Conservation (phyloP, 495 filamentous ascomycete genomes). For the Geoglossum glabrum region DNA sequence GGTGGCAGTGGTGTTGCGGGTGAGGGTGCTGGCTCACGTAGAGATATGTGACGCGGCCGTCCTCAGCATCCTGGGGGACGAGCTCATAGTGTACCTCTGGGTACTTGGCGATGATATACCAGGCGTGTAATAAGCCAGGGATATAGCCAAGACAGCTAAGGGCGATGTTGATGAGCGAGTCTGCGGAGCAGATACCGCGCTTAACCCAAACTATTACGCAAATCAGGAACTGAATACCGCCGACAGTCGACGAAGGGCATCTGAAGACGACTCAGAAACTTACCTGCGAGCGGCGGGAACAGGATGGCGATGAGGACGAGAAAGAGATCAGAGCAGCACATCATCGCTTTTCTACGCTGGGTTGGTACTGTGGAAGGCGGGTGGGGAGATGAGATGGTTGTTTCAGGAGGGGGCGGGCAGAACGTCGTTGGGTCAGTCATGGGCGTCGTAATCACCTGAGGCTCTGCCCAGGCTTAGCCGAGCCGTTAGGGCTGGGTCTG, state of each 20-base stretch:
- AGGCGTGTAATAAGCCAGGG: constrained; percentile 82
- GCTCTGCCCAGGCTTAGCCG: neutral
- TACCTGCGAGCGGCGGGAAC: constrained; percentile 86
- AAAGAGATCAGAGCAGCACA: constrained; percentile 71
- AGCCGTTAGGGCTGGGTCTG: neutral
- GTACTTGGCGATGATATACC: constrained; percentile 92
- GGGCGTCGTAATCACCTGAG: neutral
- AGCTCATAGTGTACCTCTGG: constrained; percentile 49
- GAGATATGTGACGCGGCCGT: constrained; percentile 20
- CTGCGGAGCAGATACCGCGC: constrained; percentile 75
- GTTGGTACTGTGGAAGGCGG: neutral
- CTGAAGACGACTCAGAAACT: constrained; percentile 14
- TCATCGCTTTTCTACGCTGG: constrained; percentile 11
- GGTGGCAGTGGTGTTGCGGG: constrained; percentile 7
- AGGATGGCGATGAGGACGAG: constrained; percentile 73
- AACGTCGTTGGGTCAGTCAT: neutral
- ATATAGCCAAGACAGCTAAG: constrained; percentile 78
- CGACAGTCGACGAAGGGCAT: neutral
- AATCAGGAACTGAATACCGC: neutral
- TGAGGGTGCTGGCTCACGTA: constrained; percentile 13
- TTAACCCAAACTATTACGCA: constrained; percentile 72
- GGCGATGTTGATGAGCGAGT: constrained; percentile 86
- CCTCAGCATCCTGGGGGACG: constrained; percentile 27
- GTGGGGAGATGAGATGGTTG: neutral
- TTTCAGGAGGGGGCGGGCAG: neutral